These are phyloP conservation scores for Russula dissimulans DNA, from an alignment of 768 basidiomycete species.

Conservation along the genomic window DNA sequence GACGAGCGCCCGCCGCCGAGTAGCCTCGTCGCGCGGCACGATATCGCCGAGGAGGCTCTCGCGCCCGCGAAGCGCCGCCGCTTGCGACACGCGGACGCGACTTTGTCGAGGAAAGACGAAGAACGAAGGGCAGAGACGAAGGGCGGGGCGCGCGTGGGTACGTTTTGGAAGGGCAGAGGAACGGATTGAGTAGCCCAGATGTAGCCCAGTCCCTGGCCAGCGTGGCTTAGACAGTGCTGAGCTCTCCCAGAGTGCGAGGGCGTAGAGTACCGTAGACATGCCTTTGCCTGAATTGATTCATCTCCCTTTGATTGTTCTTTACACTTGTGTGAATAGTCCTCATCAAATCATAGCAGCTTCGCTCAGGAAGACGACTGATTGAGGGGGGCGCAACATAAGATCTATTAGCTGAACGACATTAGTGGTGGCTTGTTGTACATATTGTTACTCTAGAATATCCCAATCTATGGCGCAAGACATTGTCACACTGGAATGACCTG, in stretches of 20 bases:
- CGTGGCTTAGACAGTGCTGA: neutral
- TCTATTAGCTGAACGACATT: too few relatives aligned
- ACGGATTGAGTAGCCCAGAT: neutral
- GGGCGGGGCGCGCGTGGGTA: neutral
- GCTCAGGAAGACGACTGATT: too few relatives aligned
- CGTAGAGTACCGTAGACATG: too few relatives aligned
- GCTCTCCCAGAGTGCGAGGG: too few relatives aligned
- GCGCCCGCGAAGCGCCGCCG: constrained; percentile 54
- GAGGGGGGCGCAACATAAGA: too few relatives aligned
- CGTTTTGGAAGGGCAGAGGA: neutral
- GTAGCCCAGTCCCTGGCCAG: neutral
- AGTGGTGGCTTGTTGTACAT: too few relatives aligned
- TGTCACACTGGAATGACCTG: too few relatives aligned
- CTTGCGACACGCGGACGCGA: neutral
- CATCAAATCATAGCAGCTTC: too few relatives aligned
- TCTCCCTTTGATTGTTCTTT: too few relatives aligned
- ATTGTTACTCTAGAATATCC: too few relatives aligned
- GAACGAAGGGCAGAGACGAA: neutral
- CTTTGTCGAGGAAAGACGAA: neutral
- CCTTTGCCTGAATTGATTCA: neutral
- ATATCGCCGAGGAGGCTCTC: constrained; percentile 69
- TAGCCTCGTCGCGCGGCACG: constrained; percentile 78
- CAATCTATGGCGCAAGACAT: too few relatives aligned
- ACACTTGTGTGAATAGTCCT: too few relatives aligned
- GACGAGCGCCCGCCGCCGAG: constrained; percentile 83